phyloP scores from a whole-genome alignment of 1,139 yeast genomes.

The Nematodospora anomalae region DNA sequence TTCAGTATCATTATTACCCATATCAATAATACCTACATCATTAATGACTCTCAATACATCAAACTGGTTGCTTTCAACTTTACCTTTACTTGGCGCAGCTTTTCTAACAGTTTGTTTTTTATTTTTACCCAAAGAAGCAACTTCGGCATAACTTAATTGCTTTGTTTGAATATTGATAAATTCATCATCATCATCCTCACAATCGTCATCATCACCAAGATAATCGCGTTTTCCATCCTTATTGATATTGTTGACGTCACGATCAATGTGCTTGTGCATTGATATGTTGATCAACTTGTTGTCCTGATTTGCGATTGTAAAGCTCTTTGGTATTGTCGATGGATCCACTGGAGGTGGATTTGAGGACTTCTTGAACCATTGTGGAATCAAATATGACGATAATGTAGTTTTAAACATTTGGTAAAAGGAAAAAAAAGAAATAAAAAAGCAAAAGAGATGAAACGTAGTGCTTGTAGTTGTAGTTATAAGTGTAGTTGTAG shows the following conservation, averaged over 20 bases:
- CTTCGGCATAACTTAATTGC: conserved; percentile 47
- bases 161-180: conserved; percentile 40
- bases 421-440: too few relatives aligned
- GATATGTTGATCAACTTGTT: conserved; percentile 34
- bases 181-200: conserved; percentile 26
- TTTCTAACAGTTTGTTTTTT: conserved; percentile 10
- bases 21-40: background rate
- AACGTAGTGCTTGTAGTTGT: background rate
- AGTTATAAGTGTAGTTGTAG: background rate
- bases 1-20: conserved; percentile 3
- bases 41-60: conserved; percentile 5
- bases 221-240: conserved; percentile 3
- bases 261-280: conserved; percentile 28
- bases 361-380: conserved; percentile 15
- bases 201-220: conserved; percentile 1
- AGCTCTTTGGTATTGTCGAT: conserved; percentile 26
- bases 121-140: conserved; percentile 32
- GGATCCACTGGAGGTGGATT: conserved; percentile 11
- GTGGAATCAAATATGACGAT: conserved; percentile 13
- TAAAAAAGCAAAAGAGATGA: background rate
- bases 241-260: too few relatives aligned
- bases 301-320: conserved; percentile 29
- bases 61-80: conserved; percentile 12
- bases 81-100: conserved; percentile 8
- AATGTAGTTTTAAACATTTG: conserved; percentile 15